phyloP scores from a whole-genome alignment of 2,329 filamentous ascomycete species.

The Fusarium austroafricanum region DNA sequence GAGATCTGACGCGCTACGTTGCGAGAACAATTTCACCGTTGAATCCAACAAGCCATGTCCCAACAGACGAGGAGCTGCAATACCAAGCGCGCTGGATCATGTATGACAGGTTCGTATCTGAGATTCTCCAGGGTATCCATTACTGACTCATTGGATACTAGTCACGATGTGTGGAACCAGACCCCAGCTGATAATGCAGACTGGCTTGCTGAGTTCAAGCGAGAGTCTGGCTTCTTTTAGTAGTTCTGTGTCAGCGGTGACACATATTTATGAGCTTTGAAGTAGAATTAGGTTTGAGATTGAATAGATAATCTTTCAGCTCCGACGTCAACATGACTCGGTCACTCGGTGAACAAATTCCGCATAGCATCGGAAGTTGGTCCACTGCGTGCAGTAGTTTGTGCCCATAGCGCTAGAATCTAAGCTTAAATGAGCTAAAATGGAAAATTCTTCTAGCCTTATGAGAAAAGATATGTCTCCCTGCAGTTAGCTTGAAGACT shows the following conservation, averaged over 20 bases:
- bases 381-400: not conserved
- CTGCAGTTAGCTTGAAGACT: too few species aligned
- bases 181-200: constrained; percentile 16
- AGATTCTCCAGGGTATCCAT: fast-evolving
- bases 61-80: constrained; percentile 52
- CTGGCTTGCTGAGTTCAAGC: constrained; percentile 20
- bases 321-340: not conserved
- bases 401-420: not conserved
- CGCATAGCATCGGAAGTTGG: not conserved
- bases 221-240: constrained; percentile 4
- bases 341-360: not conserved
- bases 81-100: constrained; percentile 50
- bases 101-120: constrained; percentile 42
- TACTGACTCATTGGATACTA: not conserved
- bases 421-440: not conserved
- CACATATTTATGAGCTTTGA: not conserved
- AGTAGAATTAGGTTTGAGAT: not conserved
- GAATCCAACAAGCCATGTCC: constrained; percentile 46
- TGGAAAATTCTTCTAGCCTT: not conserved
- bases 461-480: too few species aligned
- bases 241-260: too few species aligned
- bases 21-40: constrained; percentile 47
- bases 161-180: constrained; percentile 22
- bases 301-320: not conserved
- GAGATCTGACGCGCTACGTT: constrained; percentile 41